Percentiles rank a stretch among this genome's conserved stretches.
Conservation (phyloP, 345 rosid genomes). For the Draba incana region DNA sequence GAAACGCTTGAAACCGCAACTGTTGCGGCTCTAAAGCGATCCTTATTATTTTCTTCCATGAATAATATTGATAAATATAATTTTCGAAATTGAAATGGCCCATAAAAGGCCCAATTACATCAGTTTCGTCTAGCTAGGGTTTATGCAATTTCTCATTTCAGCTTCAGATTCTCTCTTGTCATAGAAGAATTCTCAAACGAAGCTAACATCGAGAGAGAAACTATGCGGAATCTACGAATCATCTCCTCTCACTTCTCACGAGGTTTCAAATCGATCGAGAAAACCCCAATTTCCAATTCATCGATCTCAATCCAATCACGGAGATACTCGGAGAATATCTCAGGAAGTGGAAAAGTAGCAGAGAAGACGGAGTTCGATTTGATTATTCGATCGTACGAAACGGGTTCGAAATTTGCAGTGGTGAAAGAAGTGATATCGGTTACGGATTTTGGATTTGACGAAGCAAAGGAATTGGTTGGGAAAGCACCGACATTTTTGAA, state of each 20-base stretch:
- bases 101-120: constrained; percentile 26
- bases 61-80: background rate
- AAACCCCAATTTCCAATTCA: background rate
- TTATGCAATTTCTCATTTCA: constrained; percentile 31
- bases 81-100: background rate
- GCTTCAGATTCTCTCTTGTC: background rate
- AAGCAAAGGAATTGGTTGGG: constrained; percentile 97
- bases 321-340: constrained; percentile 45
- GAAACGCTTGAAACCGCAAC: no score
- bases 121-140: constrained; percentile 33
- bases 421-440: constrained; percentile 86
- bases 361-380: constrained; percentile 74
- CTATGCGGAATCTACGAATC: constrained; percentile 53
- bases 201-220: background rate
- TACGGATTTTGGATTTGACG: constrained; percentile 86
- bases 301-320: constrained; percentile 23
- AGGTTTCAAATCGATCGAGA: constrained; percentile 28
- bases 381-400: constrained; percentile 80
- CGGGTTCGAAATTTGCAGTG: constrained; percentile 78
- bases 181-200: constrained; percentile 24
- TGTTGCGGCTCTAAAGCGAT: background rate
- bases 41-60: background rate
- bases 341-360: constrained; percentile 49
- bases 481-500: constrained; percentile 80
- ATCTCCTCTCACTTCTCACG: constrained; percentile 50